Conservation (phyloP, 73 alveolate species). For the Urostyla sp. region DNA sequence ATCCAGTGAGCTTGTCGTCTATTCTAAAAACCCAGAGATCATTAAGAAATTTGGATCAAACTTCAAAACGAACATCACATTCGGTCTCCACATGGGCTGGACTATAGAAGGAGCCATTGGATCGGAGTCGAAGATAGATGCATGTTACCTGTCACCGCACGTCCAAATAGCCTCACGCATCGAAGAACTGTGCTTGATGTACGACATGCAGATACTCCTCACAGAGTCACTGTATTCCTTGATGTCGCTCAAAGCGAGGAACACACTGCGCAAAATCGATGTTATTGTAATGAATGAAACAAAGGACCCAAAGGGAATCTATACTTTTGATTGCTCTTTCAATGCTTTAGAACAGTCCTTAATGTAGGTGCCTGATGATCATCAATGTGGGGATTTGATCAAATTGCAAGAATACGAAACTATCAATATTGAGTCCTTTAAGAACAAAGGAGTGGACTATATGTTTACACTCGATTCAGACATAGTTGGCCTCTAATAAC, state of each 20-base stretch:
- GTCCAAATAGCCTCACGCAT: constrained; percentile 77
- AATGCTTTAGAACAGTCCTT: constrained; percentile 52
- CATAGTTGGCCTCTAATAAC: constrained; percentile 67
- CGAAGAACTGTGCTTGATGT: constrained; percentile 75
- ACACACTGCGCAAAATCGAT: constrained; percentile 77
- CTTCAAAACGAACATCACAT: constrained; percentile 73
- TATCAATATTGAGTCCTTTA: constrained; percentile 77
- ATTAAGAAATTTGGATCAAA: constrained; percentile 43
- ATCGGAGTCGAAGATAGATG: constrained; percentile 91
- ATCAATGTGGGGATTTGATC: constrained; percentile 73
- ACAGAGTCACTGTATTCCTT: constrained; percentile 73
- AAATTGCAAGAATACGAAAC: constrained; percentile 65
- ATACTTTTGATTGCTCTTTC: constrained; percentile 67
- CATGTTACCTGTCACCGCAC: constrained; percentile 89
- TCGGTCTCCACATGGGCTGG: constrained; percentile 94
- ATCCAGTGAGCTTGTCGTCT: constrained; percentile 62
- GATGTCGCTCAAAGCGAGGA: constrained; percentile 76
- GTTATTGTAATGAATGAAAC: constrained; percentile 65
- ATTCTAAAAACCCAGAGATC: constrained; percentile 66
- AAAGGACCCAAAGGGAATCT: constrained; percentile 71
- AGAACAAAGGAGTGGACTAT: constrained; percentile 82
- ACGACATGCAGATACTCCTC: constrained; percentile 67
- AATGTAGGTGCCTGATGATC: constrained; percentile 73
- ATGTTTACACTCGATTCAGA: constrained; percentile 83
- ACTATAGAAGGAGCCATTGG: constrained; percentile 97